Base-by-base conservation (phyloP, 345 rosid species). In the Eucalyptus tenuipes region DNA sequence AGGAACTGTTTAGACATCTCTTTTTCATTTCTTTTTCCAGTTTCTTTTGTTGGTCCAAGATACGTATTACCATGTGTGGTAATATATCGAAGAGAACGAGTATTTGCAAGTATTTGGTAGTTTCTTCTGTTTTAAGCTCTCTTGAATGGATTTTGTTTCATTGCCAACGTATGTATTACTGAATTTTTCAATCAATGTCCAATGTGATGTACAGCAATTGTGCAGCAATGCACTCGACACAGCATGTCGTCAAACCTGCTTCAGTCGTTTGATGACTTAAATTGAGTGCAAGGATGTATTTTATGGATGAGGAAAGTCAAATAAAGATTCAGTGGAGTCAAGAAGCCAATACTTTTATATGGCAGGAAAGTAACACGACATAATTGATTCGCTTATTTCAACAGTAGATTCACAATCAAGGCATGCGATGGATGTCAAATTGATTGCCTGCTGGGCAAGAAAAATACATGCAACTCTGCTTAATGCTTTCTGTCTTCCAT, bases 391-490 rank as follows among this genome's bases (percentile, higher is more conserved):
- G 3, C 47, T 20, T 75, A 75, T 37, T 75, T 11, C 47, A 37
- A 75, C 15, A 11, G 2, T 10, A 20, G 47, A 75, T 42, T 75
- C 82, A 11, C 8, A 44, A 75, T 25, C 40, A 40, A 20, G 15
- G 47, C 27, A 75, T 75, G 47, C 2, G 47, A 37, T 37, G 82
- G 82, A 75, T 75, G 47, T 75, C 44, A 4, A 75, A 75, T 40
- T 40, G 15, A 75, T 75, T 40, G 82, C 47, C 47, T 20, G 7
- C 82, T 75, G 47, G 29, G 14, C 8, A 40, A 75, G 96, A 6
- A 20, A 75, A 40, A 13, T 40, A 20, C 82, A 97, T 95, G 93
- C 88, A 48, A 17, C 90, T 84, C 80, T 88, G 18, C 45, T 45
- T 37, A 53, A 85, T 68, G 42, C 68, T 57, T 88, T 59, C 31